Conservation (phyloP, 495 filamentous ascomycete genomes). For the Neurospora sp. region DNA sequence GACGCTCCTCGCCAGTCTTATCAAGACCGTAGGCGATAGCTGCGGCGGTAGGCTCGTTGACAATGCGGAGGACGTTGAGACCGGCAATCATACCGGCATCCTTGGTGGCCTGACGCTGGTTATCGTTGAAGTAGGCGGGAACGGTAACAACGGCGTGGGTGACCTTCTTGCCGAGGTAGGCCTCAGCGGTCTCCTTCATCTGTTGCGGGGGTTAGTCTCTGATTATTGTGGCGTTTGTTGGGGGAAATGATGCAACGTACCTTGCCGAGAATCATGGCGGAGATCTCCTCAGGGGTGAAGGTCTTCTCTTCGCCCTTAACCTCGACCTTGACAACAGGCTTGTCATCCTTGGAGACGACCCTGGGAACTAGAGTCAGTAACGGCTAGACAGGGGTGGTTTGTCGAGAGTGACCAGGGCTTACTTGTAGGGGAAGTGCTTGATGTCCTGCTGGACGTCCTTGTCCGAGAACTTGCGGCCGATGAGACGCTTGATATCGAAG, state of each 20-base stretch:
- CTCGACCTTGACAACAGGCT: conserved; percentile 70
- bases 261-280: conserved; percentile 78
- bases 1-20: conserved; percentile 75
- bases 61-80: conserved; percentile 93
- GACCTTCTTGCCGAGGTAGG: conserved; percentile 88
- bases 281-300: conserved; percentile 81
- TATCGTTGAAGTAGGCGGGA: conserved; percentile 99
- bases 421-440: conserved; percentile 86
- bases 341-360: conserved; percentile 70
- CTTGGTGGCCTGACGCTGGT: conserved; percentile 96
- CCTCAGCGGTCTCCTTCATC: conserved; percentile 96
- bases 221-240: conserved; percentile 2
- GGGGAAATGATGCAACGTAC: conserved; percentile 1
- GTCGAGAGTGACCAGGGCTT: neutral
- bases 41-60: conserved; percentile 88
- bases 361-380: conserved; percentile 10
- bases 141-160: conserved; percentile 96
- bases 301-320: conserved; percentile 62
- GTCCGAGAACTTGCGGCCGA: conserved; percentile 81
- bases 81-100: conserved; percentile 92
- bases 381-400: neutral
- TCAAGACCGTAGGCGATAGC: conserved; percentile 84
- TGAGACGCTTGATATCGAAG: conserved; percentile 90
- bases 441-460: conserved; percentile 75
- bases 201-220: conserved; percentile 8